phyloP scores from a whole-genome alignment of 2,329 filamentous ascomycete genomes.

The Fusarium heterosporum region DNA sequence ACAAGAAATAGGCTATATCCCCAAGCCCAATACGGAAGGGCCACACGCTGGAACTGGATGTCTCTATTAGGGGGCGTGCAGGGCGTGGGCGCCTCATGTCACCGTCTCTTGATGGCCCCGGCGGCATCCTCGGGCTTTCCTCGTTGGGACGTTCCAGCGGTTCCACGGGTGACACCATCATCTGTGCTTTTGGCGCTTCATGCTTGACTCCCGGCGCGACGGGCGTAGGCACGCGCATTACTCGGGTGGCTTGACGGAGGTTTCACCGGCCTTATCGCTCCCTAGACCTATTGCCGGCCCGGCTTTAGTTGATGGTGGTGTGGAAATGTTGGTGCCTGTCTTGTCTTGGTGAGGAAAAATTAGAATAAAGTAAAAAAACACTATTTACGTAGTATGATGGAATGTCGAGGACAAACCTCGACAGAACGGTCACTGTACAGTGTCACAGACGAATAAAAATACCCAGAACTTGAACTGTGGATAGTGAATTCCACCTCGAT shows the following conservation, averaged over 20 bases:
- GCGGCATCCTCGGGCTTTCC: conserved; percentile 45
- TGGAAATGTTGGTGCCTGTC: conserved; percentile 1
- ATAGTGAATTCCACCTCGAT: conserved; percentile 23
- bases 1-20: conserved; percentile 8
- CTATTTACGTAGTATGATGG: conserved; percentile 2
- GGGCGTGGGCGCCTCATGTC: neutral
- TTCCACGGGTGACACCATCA: conserved; percentile 36
- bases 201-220: conserved; percentile 29
- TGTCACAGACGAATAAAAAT: neutral
- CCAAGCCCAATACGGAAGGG: neutral
- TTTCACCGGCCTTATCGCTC: conserved; percentile 34
- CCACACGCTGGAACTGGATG: neutral
- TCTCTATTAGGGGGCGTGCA: neutral
- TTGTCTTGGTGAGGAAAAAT: conserved; percentile 1
- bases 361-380: neutral
- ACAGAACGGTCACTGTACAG: neutral
- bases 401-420: neutral
- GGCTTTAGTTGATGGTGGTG: conserved; percentile 16
- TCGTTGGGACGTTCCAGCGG: conserved; percentile 38
- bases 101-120: conserved; percentile 2
- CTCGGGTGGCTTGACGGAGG: conserved; percentile 37
- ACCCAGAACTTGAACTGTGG: conserved; percentile 19
- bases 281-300: neutral
- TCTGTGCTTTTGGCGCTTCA: conserved; percentile 20
- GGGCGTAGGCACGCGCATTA: conserved; percentile 33